These are phyloP conservation scores for Salisapilia sapeloensis DNA, from an alignment of 352 stramenopile genomes.

Conservation along the genomic window DNA sequence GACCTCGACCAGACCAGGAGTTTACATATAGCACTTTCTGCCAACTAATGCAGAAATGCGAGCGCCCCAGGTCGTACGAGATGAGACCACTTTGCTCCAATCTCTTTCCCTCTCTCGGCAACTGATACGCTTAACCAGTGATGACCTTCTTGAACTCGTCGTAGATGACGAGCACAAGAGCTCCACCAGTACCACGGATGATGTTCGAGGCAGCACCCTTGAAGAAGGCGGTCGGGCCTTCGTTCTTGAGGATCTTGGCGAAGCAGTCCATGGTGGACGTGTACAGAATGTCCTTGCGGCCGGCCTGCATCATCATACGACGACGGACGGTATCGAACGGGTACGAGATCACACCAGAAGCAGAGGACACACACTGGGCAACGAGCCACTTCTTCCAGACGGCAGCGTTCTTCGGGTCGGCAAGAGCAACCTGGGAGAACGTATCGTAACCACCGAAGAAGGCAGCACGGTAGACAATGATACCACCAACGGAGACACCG, in stretches of 20 bases:
- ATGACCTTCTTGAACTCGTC: constrained; percentile 95
- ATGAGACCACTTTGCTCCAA: too few species aligned
- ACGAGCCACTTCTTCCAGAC: constrained; percentile 85
- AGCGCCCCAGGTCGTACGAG: too few species aligned
- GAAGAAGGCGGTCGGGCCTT: constrained; percentile 93
- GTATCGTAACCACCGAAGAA: constrained; percentile 99
- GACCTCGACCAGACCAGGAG: too few species aligned
- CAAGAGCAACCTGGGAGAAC: constrained; percentile 77
- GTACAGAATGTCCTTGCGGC: constrained; percentile 96
- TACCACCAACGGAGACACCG: constrained; percentile 95
- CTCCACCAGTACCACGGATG: constrained; percentile 96
- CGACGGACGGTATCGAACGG: constrained; percentile 92
- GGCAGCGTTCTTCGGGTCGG: constrained; percentile 71
- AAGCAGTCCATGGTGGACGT: constrained; percentile 94
- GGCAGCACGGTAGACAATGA: constrained; percentile 96
- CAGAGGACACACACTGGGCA: constrained; percentile 83
- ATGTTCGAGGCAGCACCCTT: constrained; percentile 98
- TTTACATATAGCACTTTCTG: constrained; percentile 8
- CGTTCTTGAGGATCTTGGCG: constrained; percentile 92
- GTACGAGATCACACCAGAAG: constrained; percentile 91
- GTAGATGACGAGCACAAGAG: constrained; percentile 98
- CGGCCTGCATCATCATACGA: constrained; percentile 96
- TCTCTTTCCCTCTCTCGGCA: not conserved
- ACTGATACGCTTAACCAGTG: constrained; percentile 3
- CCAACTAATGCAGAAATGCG: constrained; percentile 10